A percentile compares a stretch with the other conserved stretches of the same genome.
These are phyloP conservation scores for Colletotrichum sp. DNA, from an alignment of 2,329 filamentous ascomycete genomes.

Conservation along the genomic window DNA sequence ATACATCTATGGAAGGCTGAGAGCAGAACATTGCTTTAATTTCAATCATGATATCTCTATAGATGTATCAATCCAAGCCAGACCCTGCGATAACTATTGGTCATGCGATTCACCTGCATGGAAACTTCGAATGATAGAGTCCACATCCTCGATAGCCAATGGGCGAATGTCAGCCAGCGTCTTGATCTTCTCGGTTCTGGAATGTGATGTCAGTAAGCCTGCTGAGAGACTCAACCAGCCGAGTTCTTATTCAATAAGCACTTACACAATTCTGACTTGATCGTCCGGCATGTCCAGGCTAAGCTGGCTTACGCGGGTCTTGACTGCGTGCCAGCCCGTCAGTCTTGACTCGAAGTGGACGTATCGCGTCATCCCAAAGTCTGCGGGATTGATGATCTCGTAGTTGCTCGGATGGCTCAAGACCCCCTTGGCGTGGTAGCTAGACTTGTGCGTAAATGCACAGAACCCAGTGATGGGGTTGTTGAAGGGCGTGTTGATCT, in stretches of 20 bases:
- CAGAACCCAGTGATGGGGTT: slow-evolving; percentile 81
- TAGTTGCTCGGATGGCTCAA: slow-evolving; percentile 83
- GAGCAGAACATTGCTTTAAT: neutral
- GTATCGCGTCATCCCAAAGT: slow-evolving; percentile 85
- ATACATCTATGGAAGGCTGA: neutral
- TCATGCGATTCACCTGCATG: slow-evolving; percentile 42
- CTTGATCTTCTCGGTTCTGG: slow-evolving; percentile 84
- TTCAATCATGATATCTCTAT: rapidly evolving
- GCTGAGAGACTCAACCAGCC: rapidly evolving
- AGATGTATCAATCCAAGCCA: neutral
- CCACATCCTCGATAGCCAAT: slow-evolving; percentile 89
- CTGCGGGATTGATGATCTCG: slow-evolving; percentile 80
- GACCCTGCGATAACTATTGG: neutral
- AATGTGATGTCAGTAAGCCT: neutral
- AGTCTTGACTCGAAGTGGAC: slow-evolving; percentile 84
- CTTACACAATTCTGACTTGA: slow-evolving; percentile 68
- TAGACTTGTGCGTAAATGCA: slow-evolving; percentile 70
- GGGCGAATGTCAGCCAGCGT: slow-evolving; percentile 82
- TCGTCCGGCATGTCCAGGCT: slow-evolving; percentile 78
- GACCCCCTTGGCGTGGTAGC: slow-evolving; percentile 84
- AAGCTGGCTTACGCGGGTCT: slow-evolving; percentile 84
- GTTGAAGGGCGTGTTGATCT: slow-evolving; percentile 84
- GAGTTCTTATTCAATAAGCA: rapidly evolving
- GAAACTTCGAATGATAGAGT: slow-evolving; percentile 83
- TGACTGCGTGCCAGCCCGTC: slow-evolving; percentile 95